A percentile compares a stretch with the other conserved stretches of the same genome.
phyloP scores from a whole-genome alignment of 2,329 filamentous ascomycete genomes.

The Zymoseptoria pseudotritici region DNA sequence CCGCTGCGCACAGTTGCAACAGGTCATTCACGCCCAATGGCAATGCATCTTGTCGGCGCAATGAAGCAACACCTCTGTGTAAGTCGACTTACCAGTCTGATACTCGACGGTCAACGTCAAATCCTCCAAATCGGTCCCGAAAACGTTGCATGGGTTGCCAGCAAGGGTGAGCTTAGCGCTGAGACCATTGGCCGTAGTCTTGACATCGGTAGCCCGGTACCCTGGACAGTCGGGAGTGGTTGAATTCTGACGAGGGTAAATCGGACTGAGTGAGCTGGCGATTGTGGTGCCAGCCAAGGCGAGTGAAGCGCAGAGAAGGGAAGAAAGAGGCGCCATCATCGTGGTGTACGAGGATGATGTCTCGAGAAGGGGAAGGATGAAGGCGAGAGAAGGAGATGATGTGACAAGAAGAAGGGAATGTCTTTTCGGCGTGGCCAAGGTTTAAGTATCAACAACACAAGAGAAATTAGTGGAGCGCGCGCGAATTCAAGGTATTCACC shows the following conservation, averaged over 20 bases:
- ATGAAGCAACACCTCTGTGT: background rate
- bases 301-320: constrained; percentile 10
- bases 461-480: background rate
- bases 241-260: constrained; percentile 14
- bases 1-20: background rate
- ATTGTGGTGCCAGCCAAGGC: constrained; percentile 10
- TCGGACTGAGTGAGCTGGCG: constrained; percentile 13
- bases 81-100: constrained; percentile 44
- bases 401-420: background rate
- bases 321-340: constrained; percentile 12
- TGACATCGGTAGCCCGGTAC: constrained; percentile 57
- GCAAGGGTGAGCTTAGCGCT: constrained; percentile 64
- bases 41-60: background rate
- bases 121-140: constrained; percentile 50
- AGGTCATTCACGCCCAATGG: background rate
- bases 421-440: background rate
- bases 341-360: background rate
- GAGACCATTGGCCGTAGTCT: constrained; percentile 47
- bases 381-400: background rate
- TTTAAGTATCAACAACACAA: background rate
- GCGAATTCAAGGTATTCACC: background rate
- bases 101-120: constrained; percentile 55
- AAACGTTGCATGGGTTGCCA: constrained; percentile 56
- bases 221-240: constrained; percentile 49
- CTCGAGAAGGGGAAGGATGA: background rate